phyloP scores from a whole-genome alignment of 2,329 filamentous ascomycete genomes.

The Tolypocladium paradoxum region DNA sequence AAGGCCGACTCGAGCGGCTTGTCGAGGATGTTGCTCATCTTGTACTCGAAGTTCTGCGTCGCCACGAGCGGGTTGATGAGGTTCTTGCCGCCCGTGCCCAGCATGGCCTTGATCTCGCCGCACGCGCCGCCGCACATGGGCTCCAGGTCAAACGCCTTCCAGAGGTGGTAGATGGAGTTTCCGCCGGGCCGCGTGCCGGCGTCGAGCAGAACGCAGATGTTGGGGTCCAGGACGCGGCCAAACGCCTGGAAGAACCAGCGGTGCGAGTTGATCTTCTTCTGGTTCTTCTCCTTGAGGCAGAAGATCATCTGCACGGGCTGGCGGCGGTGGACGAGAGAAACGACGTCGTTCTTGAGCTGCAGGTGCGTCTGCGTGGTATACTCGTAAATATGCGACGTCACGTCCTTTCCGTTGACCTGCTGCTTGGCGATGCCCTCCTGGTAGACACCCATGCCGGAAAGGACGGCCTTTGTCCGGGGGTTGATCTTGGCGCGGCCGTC shows the following conservation, averaged over 20 bases:
- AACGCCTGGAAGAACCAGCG: slow-evolving; percentile 99
- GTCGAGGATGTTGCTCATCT: slow-evolving; percentile 98
- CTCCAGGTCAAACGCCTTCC: slow-evolving; percentile 96
- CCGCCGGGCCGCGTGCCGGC: slow-evolving; percentile 90
- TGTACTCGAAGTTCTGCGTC: slow-evolving; percentile 98
- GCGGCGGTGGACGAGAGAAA: slow-evolving; percentile 71
- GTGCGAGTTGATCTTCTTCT: slow-evolving; percentile 99
- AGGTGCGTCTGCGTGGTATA: slow-evolving; percentile 82
- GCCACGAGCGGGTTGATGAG: slow-evolving; percentile 89
- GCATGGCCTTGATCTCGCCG: slow-evolving; percentile 98
- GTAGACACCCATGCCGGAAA: slow-evolving; percentile 91
- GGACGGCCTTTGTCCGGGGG: slow-evolving; percentile 72
- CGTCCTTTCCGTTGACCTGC: slow-evolving; percentile 91
- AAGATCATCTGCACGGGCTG: slow-evolving; percentile 95
- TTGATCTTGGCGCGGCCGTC: slow-evolving; percentile 98
- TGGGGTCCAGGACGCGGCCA: slow-evolving; percentile 81
- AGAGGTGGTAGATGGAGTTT: slow-evolving; percentile 93
- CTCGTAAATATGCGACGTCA: slow-evolving; percentile 96
- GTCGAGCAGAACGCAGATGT: slow-evolving; percentile 93
- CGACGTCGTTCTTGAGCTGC: slow-evolving; percentile 81
- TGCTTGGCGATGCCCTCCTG: slow-evolving; percentile 98
- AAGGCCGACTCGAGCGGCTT: slow-evolving; percentile 96
- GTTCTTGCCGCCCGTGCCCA: slow-evolving; percentile 73
- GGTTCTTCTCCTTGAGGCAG: slow-evolving; percentile 98
- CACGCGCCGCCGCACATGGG: slow-evolving; percentile 97